phyloP scores from a whole-genome alignment of 495 filamentous ascomycete species.

The Bacidia rubella region DNA sequence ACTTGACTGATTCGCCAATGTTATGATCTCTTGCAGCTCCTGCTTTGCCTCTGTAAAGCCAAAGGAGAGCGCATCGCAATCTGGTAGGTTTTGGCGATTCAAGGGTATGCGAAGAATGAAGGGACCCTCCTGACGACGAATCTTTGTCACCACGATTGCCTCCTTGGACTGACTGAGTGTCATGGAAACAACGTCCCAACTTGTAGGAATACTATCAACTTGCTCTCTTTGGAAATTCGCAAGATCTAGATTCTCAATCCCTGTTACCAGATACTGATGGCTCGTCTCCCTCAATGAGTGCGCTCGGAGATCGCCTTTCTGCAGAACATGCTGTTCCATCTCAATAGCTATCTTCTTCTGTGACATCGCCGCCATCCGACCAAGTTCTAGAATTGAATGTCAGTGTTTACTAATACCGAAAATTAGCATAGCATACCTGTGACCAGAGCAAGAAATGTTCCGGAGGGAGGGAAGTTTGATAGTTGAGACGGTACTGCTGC shows the following conservation, averaged over 20 bases:
- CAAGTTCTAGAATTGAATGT: too few species aligned
- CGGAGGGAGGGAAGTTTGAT: constrained; percentile 35
- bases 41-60: constrained; percentile 62
- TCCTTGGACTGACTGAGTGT: constrained; percentile 63
- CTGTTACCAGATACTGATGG: constrained; percentile 19
- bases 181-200: constrained; percentile 79
- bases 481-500: constrained; percentile 40
- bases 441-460: constrained; percentile 41
- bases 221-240: constrained; percentile 52
- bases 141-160: constrained; percentile 71
- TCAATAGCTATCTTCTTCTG: constrained; percentile 42
- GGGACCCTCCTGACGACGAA: constrained; percentile 57
- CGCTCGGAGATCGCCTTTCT: neutral
- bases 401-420: too few species aligned
- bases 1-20: constrained; percentile 62
- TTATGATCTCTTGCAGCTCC: constrained; percentile 73
- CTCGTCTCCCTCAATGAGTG: neutral
- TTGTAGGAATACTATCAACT: constrained; percentile 65
- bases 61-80: constrained; percentile 67
- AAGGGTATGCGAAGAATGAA: constrained; percentile 79
- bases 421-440: constrained; percentile 27
- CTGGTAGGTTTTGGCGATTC: constrained; percentile 64
- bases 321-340: constrained; percentile 24
- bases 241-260: constrained; percentile 25
- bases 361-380: constrained; percentile 45